Conservation (phyloP, 768 basidiomycete species). For the Lanmaoa rubissima region DNA sequence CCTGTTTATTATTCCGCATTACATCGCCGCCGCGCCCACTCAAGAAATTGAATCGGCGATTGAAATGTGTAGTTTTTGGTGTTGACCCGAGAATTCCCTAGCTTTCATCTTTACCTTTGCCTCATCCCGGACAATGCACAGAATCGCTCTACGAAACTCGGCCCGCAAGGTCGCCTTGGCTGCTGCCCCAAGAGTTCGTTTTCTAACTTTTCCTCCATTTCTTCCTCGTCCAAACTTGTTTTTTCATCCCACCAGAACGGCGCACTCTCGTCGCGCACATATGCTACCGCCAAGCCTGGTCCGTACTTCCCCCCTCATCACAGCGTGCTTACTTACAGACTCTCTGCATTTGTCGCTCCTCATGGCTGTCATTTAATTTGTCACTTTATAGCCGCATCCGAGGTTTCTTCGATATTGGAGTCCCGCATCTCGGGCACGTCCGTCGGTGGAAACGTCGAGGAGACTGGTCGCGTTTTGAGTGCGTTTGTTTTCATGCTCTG, state of each 20-base stretch:
- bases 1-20: not conserved
- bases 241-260: conserved; percentile 31
- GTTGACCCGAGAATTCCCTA: conserved; percentile 35
- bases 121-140: conserved; percentile 63
- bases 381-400: conserved; percentile 80
- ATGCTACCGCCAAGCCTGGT: conserved; percentile 99
- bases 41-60: conserved; percentile 31
- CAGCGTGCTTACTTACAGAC: conserved; percentile 3
- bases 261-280: conserved; percentile 68
- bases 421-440: conserved; percentile 93
- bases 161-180: conserved; percentile 74
- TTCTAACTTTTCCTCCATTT: conserved; percentile 8
- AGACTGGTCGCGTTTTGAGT: conserved; percentile 99
- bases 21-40: conserved; percentile 8
- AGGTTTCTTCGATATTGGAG: conserved; percentile 99
- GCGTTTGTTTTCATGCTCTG: conserved; percentile 33
- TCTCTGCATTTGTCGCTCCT: conserved; percentile 11
- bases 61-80: conserved; percentile 32
- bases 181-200: conserved; percentile 59
- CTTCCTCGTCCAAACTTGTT: conserved; percentile 8
- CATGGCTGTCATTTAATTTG: conserved; percentile 24
- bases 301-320: conserved; percentile 29
- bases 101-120: conserved; percentile 45
- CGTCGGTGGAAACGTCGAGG: conserved; percentile 93
- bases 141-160: conserved; percentile 83